Base-by-base conservation (phyloP, 1,284 basidiomycete species). In the Marasmius tenuissimus region DNA sequence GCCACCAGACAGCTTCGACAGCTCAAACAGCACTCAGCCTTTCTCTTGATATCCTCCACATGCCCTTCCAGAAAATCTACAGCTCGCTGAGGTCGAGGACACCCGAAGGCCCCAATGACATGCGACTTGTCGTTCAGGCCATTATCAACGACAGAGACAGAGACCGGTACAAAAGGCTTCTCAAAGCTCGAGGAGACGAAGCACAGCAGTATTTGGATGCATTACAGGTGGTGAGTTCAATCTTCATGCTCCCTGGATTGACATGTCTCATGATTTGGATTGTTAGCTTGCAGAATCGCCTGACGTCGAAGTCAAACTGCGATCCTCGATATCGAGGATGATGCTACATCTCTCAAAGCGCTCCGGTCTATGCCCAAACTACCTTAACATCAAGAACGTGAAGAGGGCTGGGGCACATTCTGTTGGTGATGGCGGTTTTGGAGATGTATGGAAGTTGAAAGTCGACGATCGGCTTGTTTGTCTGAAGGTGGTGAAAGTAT, bases 281-380 rank as follows among this genome's bases (percentile, higher is more conserved):
- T 12, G 3, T 12, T 42, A 58, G 57, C 22, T 58, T 7, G 16
- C 16, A 11, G 57, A 48, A 48, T 38, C 7, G 22, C 57, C 57
- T 4, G 45, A 50, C 20, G 34, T 50, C 18, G 16, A n/a, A 35
- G 6, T 27, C 20, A 33, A 12, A 49, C 27, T 58, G 42, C 57
- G 57, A 16, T 50, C 57, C 4, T 35, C 40, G 18, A 58, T 50
- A 34, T 12, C 12, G 42, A 47, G 22, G 35, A 34, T 33, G 16
- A 58, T 58, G 57, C 39, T 58, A 7, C 45, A 37, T 20, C 40
- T 58, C 20, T 58, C 57, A 4, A 58, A 50, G 40, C 40, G 45
- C 3, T 58, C 57, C 1, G 22, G 47, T 20, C 27, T 58, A 33
- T 58, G 22, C 18, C 57, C 57, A 34, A 48, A 37, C n/a, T 58